Evolutionary conservation across 345 rosid genomes (phyloP).

Genomic region (Iberis pinnata): DNA sequence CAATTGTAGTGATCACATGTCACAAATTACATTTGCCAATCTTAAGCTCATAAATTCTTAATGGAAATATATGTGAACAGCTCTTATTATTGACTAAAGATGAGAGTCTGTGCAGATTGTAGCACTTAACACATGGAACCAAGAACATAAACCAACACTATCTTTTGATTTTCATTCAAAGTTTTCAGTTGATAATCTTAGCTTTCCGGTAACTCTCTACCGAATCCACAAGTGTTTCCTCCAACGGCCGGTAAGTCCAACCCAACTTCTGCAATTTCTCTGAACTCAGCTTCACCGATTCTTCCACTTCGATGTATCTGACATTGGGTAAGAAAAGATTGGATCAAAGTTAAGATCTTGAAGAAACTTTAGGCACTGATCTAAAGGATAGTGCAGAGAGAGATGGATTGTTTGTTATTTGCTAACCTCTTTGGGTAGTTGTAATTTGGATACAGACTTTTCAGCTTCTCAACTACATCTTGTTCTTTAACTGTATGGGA

Average conservation of each 20-base stretch:
- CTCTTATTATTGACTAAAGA: no score
- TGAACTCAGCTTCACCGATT: conserved; percentile 26
- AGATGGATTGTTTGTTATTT: background rate
- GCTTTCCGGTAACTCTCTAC: conserved; percentile 40
- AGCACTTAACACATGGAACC: background rate
- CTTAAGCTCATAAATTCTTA: no score
- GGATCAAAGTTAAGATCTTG: conserved; percentile 1
- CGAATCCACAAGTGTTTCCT: conserved; percentile 51
- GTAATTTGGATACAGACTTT: conserved; percentile 44
- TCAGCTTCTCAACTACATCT: conserved; percentile 43
- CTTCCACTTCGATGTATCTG: conserved; percentile 35
- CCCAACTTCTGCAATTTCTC: conserved; percentile 47
- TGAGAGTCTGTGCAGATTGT: background rate
- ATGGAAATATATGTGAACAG: no score
- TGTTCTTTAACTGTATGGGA: conserved; percentile 26
- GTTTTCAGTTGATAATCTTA: conserved; percentile 37
- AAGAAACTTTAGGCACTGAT: conserved; percentile 1
- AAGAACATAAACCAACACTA: background rate
- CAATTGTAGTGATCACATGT: no score
- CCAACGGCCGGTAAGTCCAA: conserved; percentile 49
- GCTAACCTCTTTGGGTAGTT: conserved; percentile 49
- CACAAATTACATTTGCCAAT: no score
- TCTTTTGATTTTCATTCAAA: conserved; percentile 8
- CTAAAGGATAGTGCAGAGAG: background rate
- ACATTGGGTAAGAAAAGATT: conserved; percentile 15